Base-by-base conservation (phyloP, 106 monocot genomes). In the Ottelia alismoides region DNA sequence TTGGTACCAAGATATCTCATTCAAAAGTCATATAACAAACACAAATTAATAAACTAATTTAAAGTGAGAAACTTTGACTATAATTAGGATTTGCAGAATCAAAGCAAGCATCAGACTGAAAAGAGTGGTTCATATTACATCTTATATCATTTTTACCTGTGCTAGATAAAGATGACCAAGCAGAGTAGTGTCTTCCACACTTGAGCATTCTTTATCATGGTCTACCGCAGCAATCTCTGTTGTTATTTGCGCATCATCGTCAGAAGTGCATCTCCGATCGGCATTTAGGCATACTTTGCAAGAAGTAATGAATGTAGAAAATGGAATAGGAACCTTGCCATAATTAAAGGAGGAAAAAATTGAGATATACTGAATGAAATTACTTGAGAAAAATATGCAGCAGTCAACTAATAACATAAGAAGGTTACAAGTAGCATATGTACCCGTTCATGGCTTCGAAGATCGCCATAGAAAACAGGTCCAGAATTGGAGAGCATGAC, bases 371-470 rank as follows among this genome's bases (percentile, higher is more conserved):
- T 57, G 1, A 35, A 20, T 28, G 20, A 47, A 3, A 31, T 9
- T 30, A 12, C 14, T 17, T 43, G 16, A 23, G 28, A 7, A 9
- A 25, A 49, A 25, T 11, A 45, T 11, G n/a, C n/a, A n/a, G n/a
- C n/a, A n/a, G n/a, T n/a, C n/a, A n/a, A n/a, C n/a, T n/a, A n/a
- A n/a, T n/a, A n/a, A n/a, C n/a, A n/a, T n/a, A n/a, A n/a, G n/a
- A n/a, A n/a, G n/a, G n/a, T n/a, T n/a, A n/a, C n/a, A n/a, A n/a
- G n/a, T n/a, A 43, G 10, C 6, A 43, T 2, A 1, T 52, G 64
- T 65, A 79, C 84, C 69, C 81, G 73, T 57, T 88, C 88, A 74
- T 96, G 84, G 61, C 78, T 81, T 82, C 73, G 73, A 58, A 88
- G 62, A 76, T 88, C 80, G 21, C 94, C 93, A 69, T 84, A 88